These are phyloP conservation scores for Streptanthus diversifolius DNA, from an alignment of 345 rosid genomes.

Conservation along the genomic window DNA sequence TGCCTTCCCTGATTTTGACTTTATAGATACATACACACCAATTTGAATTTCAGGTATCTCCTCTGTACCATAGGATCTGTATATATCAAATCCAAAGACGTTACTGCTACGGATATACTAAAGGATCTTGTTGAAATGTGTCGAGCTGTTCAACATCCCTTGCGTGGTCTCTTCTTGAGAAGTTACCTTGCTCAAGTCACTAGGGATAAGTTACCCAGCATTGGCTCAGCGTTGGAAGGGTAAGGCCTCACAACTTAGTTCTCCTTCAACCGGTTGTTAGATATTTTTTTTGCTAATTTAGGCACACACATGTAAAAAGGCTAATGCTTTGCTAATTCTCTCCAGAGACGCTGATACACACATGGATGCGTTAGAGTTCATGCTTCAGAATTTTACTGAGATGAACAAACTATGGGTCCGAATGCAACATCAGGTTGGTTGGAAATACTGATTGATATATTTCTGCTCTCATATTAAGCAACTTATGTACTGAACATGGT, in stretches of 20 bases:
- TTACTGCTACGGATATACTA: conserved; percentile 84
- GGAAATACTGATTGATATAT: conserved; percentile 23
- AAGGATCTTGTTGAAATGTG: conserved; percentile 99
- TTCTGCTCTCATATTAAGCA: conserved; percentile 31
- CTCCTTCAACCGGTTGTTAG: background rate
- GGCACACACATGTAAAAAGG: background rate
- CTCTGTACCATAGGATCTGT: conserved; percentile 97
- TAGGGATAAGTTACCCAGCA: conserved; percentile 85
- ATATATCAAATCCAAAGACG: conserved; percentile 89
- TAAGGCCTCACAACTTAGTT: conserved; percentile 29
- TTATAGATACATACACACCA: background rate
- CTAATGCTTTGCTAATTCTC: conserved; percentile 8
- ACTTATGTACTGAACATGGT: conserved; percentile 43
- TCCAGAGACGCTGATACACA: conserved; percentile 84
- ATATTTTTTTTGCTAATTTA: background rate
- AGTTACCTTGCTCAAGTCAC: conserved; percentile 97
- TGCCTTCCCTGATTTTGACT: background rate
- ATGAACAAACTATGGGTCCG: conserved; percentile 99
- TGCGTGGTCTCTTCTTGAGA: conserved; percentile 95
- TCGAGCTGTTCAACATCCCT: conserved; percentile 95
- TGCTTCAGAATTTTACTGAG: conserved; percentile 93
- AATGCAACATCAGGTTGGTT: conserved; percentile 99
- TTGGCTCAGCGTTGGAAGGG: conserved; percentile 85
- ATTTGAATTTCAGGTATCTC: conserved; percentile 58
- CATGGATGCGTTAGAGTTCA: conserved; percentile 80